phyloP scores from a whole-genome alignment of 2,329 filamentous ascomycete species.

The Metarhizium robertsii region DNA sequence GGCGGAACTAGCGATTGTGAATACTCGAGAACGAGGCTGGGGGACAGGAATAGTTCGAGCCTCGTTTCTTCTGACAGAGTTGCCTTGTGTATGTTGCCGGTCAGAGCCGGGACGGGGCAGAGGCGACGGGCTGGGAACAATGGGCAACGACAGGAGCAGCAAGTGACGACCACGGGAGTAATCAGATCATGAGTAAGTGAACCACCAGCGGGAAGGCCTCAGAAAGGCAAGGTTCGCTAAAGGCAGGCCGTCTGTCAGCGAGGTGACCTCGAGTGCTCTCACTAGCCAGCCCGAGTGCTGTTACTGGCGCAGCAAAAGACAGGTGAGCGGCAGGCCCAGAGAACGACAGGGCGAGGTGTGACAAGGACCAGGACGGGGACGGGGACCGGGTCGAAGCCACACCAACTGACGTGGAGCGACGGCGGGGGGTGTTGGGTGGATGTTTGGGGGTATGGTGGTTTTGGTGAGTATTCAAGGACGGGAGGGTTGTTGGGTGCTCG shows the following conservation, averaged over 20 bases:
- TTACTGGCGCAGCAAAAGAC: not conserved
- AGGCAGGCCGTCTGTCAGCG: no score
- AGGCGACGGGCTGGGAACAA: not conserved
- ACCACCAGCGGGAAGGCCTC: not conserved
- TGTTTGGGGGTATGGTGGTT: not conserved
- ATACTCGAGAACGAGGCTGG: not conserved
- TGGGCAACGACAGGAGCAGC: not conserved
- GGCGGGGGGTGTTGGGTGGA: not conserved
- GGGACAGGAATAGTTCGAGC: not conserved
- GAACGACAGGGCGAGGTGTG: not conserved
- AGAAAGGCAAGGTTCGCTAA: not conserved
- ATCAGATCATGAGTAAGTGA: not conserved
- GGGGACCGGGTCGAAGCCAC: not conserved
- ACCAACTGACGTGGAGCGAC: not conserved
- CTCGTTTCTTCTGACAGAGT: not conserved
- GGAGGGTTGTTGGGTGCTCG: no score
- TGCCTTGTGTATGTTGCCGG: not conserved
- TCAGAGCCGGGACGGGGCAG: not conserved
- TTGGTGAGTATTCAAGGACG: not conserved
- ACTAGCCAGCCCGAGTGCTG: no score
- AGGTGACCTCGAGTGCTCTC: no score
- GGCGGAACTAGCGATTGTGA: not conserved
- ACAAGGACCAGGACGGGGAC: not conserved
- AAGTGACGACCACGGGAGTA: not conserved
- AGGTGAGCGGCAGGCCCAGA: not conserved